Evolutionary conservation across 768 basidiomycete genomes (phyloP), one percentile per base, ranked within the genome.

Genomic region (Naganishia vishniacii): DNA sequence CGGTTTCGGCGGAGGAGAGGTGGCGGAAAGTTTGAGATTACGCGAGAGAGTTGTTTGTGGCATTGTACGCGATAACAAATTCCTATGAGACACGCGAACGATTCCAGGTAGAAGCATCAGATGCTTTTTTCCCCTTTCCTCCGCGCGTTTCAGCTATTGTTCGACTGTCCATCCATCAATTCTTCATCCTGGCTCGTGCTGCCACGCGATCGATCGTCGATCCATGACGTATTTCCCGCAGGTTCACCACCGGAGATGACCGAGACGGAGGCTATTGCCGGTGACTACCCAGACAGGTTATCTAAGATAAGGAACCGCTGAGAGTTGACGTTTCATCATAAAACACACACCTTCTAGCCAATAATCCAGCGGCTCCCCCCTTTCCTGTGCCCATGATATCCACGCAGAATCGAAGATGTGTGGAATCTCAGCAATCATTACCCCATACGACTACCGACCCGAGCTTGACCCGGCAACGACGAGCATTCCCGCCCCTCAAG

Each of bases 341-440:
- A 56, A 34, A 56, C 53, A 40, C 16, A 15, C 8, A 1, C 26
- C 26, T 5, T 31, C 31, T n/a, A n/a, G n/a, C n/a, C n/a, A n/a
- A 37, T 37, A n/a, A 4, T 23, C 32, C 49, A 37, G 34, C 31
- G 11, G 15, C 31, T 34, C 2, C 29, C 20, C 49, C 18, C 32
- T 37, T 37, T 16, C 3, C 32, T 37, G 12, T 1, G 34, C 9
- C 26, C 31, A 28, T 11, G 32, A 53, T 31, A 15, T 5, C n/a
- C 23, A 2, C 4, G 4, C 6, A 51, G 4, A 7, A 41, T 4
- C 60, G 4, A 48, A 18, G 31, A 62, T 62, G 61, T 62, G 61
- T 28, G 61, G 61, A 29, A 62, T 62, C 4, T 48, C 29, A 3
- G 61, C 61, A 25, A 62, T 62, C 47, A 62, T 62, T 20, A 62